Evolutionary conservation across 2,329 filamentous ascomycete genomes (phyloP), one percentile per base, ranked within the genome.

Genomic region (Neofusicoccum kwambonambiense): DNA sequence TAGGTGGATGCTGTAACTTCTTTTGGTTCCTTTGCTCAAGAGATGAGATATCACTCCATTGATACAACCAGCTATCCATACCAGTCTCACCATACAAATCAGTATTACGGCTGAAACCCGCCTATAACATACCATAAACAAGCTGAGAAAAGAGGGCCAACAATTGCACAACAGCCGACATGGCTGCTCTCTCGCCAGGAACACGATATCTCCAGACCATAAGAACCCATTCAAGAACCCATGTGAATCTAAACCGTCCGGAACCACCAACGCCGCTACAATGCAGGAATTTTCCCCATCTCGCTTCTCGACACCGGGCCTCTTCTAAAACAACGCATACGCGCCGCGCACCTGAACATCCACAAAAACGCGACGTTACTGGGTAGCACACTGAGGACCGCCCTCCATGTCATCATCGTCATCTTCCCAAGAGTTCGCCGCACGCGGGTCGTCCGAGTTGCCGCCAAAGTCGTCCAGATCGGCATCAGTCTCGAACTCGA

Each of bases 391-490:
- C 76, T 93, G 90, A 34, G 90, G 82, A 45, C 83, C 87, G 4
- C 84, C 79, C 27, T 78, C 81, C 15, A 79, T 88, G 0, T 87
- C 89, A 34, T 88, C 88, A 2, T 90, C 89, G 31, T 90, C 89
- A 61, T 90, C 88, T 78, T 90, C 89, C 85, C 89, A 91, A 12
- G 86, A 87, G 66, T 83, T 83, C 17, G 83, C 87, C 51, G 84
- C 87, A 64, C 89, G 81, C 17, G 89, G 86, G 72, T 92, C 90
- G 63, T 86, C 88, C 2, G 88, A 88, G 69, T 86, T 86, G 60
- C 87, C 89, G 56, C 91, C 91, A 82, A 93, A 93, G 81, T 93
- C 88, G 60, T 97, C 92, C 70, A 97, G 86, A 71, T 93, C 89
- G 3, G 88, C 92, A 68, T 93, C 87, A n/a, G 87, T 86, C 67